These are phyloP conservation scores for Lactarius pseudohatsudake DNA, from an alignment of 768 basidiomycete genomes.

Conservation along the genomic window DNA sequence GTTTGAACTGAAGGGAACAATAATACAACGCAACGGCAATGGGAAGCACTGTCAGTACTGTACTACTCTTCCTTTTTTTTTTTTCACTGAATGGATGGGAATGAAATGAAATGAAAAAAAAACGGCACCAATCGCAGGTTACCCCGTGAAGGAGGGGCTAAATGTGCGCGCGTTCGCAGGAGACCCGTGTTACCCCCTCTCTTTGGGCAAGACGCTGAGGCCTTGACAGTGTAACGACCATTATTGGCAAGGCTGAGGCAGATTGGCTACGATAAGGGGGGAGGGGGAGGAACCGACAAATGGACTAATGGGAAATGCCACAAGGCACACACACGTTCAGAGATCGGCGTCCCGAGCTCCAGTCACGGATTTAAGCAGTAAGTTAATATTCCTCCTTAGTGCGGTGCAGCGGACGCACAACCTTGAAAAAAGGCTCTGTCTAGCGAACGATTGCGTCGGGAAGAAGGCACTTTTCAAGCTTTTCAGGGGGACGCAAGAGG, in stretches of 20 bases:
- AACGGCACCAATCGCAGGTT: neutral
- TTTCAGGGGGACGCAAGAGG: neutral
- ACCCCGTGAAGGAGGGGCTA: conserved; percentile 7
- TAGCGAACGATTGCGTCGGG: neutral
- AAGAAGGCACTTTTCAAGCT: neutral
- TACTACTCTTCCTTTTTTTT: neutral
- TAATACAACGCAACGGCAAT: neutral
- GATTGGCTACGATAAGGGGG: conserved; percentile 22
- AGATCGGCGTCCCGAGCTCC: conserved; percentile 13
- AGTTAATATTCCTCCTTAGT: neutral
- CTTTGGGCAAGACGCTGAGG: conserved; percentile 7
- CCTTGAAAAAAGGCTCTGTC: neutral
- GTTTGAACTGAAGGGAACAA: neutral
- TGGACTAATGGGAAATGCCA: neutral
- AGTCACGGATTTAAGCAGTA: neutral
- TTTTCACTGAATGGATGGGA: neutral
- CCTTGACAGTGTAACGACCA: conserved; percentile 11
- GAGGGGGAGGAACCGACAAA: neutral
- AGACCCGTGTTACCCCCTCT: neutral
- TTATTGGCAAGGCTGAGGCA: conserved; percentile 13
- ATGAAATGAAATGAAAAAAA: neutral
- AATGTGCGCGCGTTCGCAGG: neutral
- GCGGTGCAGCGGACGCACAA: neutral
- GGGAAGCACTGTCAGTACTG: neutral
- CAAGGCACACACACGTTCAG: conserved; percentile 8